Evolutionary conservation across 1,139 yeast species (phyloP).

Genomic region (Pneumocystis wakefieldiae): DNA sequence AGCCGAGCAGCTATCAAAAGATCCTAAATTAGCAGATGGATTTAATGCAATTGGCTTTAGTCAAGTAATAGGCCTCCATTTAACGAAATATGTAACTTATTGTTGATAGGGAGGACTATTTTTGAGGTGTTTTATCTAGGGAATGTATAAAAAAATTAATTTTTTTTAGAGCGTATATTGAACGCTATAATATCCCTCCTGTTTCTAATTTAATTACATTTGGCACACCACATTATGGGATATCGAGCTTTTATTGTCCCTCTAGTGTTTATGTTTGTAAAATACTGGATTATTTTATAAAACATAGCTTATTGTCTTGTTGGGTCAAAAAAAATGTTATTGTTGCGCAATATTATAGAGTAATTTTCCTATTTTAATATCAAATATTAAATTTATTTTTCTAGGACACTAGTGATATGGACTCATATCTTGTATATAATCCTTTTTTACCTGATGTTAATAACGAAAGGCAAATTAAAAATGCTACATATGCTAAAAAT

Average conservation of each 20-base stretch:
- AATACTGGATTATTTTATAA: constrained; percentile 36
- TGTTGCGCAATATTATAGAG: constrained; percentile 64
- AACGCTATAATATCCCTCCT: constrained; percentile 37
- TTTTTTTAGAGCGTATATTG: constrained; percentile 38
- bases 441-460: constrained; percentile 49
- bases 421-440: constrained; percentile 36
- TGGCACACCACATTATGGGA: constrained; percentile 69
- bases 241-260: constrained; percentile 45
- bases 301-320: constrained; percentile 45
- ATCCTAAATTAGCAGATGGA: constrained; percentile 36
- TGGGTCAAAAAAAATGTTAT: constrained; percentile 43
- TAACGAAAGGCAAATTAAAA: constrained; percentile 36
- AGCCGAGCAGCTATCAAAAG: constrained; percentile 30
- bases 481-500: constrained; percentile 30
- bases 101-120: background rate
- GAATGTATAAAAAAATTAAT: background rate
- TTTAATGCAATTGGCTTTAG: constrained; percentile 69
- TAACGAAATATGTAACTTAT: background rate
- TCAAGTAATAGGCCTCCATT: constrained; percentile 59
- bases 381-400: constrained; percentile 3
- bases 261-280: constrained; percentile 48
- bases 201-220: constrained; percentile 49
- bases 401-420: constrained; percentile 28
- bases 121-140: background rate
- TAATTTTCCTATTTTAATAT: constrained; percentile 7